Conservation (phyloP, 2,329 filamentous ascomycete species). For the Thelonectria blattea region DNA sequence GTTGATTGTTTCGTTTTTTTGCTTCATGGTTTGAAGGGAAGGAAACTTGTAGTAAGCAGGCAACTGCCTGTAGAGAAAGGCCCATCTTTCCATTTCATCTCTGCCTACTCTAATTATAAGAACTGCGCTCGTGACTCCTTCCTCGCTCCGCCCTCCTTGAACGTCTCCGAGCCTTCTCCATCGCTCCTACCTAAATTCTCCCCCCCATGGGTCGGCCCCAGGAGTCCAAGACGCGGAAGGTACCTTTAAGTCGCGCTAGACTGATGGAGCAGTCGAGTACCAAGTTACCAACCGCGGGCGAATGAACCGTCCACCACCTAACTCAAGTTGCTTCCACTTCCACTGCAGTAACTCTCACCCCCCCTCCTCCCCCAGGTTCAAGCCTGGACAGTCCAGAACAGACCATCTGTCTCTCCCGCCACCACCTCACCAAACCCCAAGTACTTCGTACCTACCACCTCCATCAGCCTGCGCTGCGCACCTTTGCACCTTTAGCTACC, state of each 20-base stretch:
- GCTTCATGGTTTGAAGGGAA: too few relatives aligned
- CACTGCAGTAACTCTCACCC: slow-evolving; percentile 13
- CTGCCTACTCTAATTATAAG: neutral
- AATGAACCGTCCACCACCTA: slow-evolving; percentile 15
- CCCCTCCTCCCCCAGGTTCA: slow-evolving; percentile 23
- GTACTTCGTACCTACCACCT: slow-evolving; percentile 13
- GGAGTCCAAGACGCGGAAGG: slow-evolving; percentile 2
- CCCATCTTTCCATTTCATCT: neutral
- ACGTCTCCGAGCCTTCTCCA: neutral
- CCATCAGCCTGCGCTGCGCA: slow-evolving; percentile 18
- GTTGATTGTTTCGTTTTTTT: neutral
- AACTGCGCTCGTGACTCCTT: neutral
- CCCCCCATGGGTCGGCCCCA: slow-evolving; percentile 1
- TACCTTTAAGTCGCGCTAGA: slow-evolving; percentile 15
- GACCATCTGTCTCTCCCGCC: slow-evolving; percentile 19
- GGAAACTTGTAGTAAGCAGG: too few relatives aligned
- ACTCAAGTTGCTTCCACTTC: slow-evolving; percentile 12
- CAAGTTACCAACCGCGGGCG: slow-evolving; percentile 10
- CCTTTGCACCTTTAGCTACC: slow-evolving; percentile 8
- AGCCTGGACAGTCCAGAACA: slow-evolving; percentile 18
- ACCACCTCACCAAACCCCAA: slow-evolving; percentile 8
- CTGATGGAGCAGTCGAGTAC: slow-evolving; percentile 1
- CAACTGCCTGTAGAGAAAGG: neutral
- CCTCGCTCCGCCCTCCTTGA: slow-evolving; percentile 4
- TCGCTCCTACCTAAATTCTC: neutral